Evolutionary conservation across 495 filamentous ascomycete species (phyloP).

Genomic region (Xylaria scruposa): DNA sequence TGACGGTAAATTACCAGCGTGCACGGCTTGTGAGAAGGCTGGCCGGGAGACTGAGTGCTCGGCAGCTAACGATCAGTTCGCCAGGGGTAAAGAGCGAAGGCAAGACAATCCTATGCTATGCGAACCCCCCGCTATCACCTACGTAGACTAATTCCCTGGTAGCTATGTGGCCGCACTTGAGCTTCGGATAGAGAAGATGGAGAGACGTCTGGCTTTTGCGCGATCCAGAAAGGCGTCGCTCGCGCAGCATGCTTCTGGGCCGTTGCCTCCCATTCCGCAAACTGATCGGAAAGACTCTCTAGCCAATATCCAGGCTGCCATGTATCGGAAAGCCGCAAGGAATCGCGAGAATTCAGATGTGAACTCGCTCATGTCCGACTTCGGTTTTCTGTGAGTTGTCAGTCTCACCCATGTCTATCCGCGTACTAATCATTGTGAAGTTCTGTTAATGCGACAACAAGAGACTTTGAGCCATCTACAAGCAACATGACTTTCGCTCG

Average conservation of each 20-base stretch:
- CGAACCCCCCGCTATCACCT: background rate
- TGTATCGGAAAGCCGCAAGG: conserved; percentile 64
- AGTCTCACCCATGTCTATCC: conserved; percentile 10
- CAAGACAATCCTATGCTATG: conserved; percentile 31
- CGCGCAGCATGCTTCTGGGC: conserved; percentile 53
- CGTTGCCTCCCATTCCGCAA: conserved; percentile 44
- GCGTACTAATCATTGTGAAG: conserved; percentile 48
- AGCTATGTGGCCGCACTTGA: conserved; percentile 94
- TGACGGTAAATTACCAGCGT: conserved; percentile 92
- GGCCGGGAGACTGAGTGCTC: conserved; percentile 83
- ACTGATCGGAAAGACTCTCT: conserved; percentile 63
- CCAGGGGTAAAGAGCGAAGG: conserved; percentile 89
- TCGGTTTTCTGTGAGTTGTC: conserved; percentile 73
- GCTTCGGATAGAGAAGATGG: conserved; percentile 82
- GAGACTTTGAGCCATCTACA: conserved; percentile 88
- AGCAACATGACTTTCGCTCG: conserved; percentile 86
- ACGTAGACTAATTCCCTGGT: conserved; percentile 27
- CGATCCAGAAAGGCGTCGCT: conserved; percentile 63
- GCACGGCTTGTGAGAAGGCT: conserved; percentile 88
- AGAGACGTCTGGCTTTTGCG: conserved; percentile 70
- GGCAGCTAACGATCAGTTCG: conserved; percentile 93
- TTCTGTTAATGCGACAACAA: conserved; percentile 87
- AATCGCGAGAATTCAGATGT: conserved; percentile 75
- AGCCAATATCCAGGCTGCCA: conserved; percentile 62
- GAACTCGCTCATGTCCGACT: conserved; percentile 80